phyloP scores from a whole-genome alignment of 192 early-diverging fungal species.

The Coemansia sp. region DNA sequence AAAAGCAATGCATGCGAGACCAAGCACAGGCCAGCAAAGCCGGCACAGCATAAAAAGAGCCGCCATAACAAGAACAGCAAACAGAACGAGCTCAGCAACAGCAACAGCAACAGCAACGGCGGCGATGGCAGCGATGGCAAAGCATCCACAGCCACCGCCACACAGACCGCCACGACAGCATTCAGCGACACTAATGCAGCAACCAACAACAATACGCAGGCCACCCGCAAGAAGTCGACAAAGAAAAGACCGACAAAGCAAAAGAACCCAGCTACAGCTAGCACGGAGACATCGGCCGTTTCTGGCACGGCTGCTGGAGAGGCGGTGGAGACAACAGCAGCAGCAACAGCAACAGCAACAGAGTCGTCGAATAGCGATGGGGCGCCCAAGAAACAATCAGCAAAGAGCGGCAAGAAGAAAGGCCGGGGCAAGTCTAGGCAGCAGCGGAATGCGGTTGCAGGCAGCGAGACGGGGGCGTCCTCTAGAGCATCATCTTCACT shows the following conservation, averaged over 20 bases:
- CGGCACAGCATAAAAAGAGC: constrained; percentile 1
- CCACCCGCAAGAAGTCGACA: constrained; percentile 3
- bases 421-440: not conserved
- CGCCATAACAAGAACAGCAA: not conserved
- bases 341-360: not conserved
- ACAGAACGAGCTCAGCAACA: not conserved
- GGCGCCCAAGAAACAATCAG: constrained; percentile 2
- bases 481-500: constrained; percentile 9
- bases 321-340: not conserved
- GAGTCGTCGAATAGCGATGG: not conserved
- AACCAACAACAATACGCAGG: constrained; percentile 5
- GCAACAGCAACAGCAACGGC: not conserved
- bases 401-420: not conserved
- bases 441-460: not conserved
- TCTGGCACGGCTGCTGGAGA: not conserved
- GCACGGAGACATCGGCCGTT: too few relatives aligned
- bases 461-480: not conserved
- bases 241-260: constrained; percentile 1
- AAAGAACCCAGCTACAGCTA: not conserved
- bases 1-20: not conserved
- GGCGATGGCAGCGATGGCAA: not conserved
- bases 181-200: not conserved
- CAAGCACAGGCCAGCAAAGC: constrained; percentile 2
- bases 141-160: not conserved
- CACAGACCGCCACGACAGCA: not conserved